Conservation (phyloP, 352 stramenopile species). For the Thalassiosira hispida region DNA sequence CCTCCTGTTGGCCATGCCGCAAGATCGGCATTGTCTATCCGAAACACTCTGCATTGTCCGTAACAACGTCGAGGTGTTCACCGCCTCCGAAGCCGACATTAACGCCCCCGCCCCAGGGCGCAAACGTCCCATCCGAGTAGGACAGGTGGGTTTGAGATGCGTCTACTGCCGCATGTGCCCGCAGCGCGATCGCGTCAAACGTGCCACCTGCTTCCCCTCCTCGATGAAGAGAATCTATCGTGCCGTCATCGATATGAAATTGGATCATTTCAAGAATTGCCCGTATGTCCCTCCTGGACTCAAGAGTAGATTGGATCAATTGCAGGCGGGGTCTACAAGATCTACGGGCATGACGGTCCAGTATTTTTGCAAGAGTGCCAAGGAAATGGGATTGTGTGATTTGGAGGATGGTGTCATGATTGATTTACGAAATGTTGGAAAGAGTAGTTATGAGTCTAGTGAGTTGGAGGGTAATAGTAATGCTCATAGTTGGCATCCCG, state of each 20-base stretch:
- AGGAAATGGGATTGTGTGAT: slow-evolving; percentile 71
- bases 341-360: slow-evolving; percentile 85
- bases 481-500: too few relatives aligned
- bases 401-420: slow-evolving; percentile 48
- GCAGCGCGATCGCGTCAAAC: slow-evolving; percentile 76
- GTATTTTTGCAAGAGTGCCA: slow-evolving; percentile 81
- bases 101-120: slow-evolving; percentile 78
- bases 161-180: slow-evolving; percentile 80
- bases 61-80: slow-evolving; percentile 85
- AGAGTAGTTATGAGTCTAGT: background rate
- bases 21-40: slow-evolving; percentile 79
- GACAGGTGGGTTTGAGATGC: slow-evolving; percentile 81
- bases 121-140: slow-evolving; percentile 78
- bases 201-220: slow-evolving; percentile 82
- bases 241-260: slow-evolving; percentile 86
- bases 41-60: slow-evolving; percentile 83
- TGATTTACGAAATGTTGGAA: slow-evolving; percentile 50
- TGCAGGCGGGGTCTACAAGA: slow-evolving; percentile 70
- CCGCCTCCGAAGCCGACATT: slow-evolving; percentile 73
- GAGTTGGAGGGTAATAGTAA: too few relatives aligned
- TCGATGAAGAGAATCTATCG: slow-evolving; percentile 83
- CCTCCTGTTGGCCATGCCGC: slow-evolving; percentile 71
- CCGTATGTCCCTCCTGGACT: slow-evolving; percentile 73
- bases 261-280: slow-evolving; percentile 83
- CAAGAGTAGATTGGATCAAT: slow-evolving; percentile 70